Base-by-base conservation (phyloP, 805 yeast species). In the Sugiyamaella chiloensis region DNA sequence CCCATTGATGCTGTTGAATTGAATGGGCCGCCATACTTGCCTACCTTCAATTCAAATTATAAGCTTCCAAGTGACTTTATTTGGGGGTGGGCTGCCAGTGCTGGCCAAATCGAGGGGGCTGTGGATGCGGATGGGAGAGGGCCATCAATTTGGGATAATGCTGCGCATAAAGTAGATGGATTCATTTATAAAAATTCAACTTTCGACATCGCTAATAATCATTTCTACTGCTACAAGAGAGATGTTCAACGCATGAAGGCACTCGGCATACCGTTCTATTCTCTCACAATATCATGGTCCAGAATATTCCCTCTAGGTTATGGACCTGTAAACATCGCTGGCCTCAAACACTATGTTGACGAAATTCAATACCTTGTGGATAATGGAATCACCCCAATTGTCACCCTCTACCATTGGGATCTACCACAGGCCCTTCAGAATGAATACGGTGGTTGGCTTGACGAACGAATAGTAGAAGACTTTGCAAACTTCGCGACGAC, bases 21-120 rank as follows among this genome's bases (percentile, higher is more conserved):
- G 14, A 39, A 37, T n/a, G 26, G 44, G 12, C 57, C 59, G 12
- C 57, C 55, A 8, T 24, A 47, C 20, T 27, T 51, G 30, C 53
- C 55, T 1, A 14, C 19, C 2, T 32, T 48, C 9, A 26, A 24
- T 4, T 37, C 42, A 16, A 19, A 26, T 4, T 24, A 34, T 11
- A 27, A 37, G 1, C 46, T 54, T 7, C 60, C 59, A 5, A 12
- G 26, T 4, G 51, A 43, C 36, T 56, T 56, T 32, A 40, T 53
- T 16, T 56, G 58, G 52, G 70, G 70, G 2, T 64, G 64, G 49
- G 68, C 68, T 9, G 61, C 67, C 11, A 61, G 69, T 16, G 67
- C 69, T 12, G 59, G 62, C 21, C 72, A 67, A 54, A 60, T 66
- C 40, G 71, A 67, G 55, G 71, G 70, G 19, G 69, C 71, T 6